A percentile compares a stretch with the other conserved stretches of the same genome.
Conservation (phyloP, 805 yeast species). For the Pichia californica region DNA sequence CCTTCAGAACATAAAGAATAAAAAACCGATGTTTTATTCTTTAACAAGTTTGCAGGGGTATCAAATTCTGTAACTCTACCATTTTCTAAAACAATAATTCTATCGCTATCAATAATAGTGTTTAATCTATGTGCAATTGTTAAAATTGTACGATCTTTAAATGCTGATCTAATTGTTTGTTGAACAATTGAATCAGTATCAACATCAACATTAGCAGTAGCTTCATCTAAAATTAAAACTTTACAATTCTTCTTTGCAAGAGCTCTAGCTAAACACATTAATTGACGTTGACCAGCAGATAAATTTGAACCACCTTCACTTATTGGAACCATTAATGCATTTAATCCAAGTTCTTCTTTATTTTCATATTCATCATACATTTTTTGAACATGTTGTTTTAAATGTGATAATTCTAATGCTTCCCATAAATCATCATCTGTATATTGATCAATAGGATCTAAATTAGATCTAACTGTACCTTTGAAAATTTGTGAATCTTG, state of each 20-base stretch:
- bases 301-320: constrained; percentile 51
- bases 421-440: constrained; percentile 80
- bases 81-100: constrained; percentile 66
- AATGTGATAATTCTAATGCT: constrained; percentile 70
- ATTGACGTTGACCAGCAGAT: constrained; percentile 84
- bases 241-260: constrained; percentile 51
- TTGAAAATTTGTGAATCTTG: constrained; percentile 91
- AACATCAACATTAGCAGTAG: constrained; percentile 85
- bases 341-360: constrained; percentile 34
- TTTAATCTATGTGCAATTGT: constrained; percentile 83
- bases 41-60: constrained; percentile 58
- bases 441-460: constrained; percentile 71
- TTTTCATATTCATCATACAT: constrained; percentile 42
- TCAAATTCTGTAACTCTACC: constrained; percentile 77
- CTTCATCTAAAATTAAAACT: constrained; percentile 72
- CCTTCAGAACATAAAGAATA: constrained; percentile 79
- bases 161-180: constrained; percentile 69
- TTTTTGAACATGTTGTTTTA: constrained; percentile 53
- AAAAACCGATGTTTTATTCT: constrained; percentile 62
- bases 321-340: constrained; percentile 23
- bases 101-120: constrained; percentile 76
- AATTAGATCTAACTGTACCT: constrained; percentile 77
- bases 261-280: constrained; percentile 79
- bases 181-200: constrained; percentile 75
- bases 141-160: constrained; percentile 68